Base-by-base conservation (phyloP, 192 early-diverging fungal genomes). In the Geosiphon pyriformis region DNA sequence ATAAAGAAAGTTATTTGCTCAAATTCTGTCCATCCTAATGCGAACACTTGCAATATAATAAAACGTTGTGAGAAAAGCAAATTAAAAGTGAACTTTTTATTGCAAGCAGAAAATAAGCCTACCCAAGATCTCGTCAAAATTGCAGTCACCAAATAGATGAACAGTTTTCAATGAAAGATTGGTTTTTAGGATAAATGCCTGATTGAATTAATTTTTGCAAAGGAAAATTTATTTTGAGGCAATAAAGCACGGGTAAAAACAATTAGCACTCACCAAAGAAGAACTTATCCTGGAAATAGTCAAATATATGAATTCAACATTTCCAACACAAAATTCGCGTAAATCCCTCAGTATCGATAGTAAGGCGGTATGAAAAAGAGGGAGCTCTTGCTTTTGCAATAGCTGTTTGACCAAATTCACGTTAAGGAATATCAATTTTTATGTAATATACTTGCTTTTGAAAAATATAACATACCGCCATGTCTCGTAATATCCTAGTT, bases 91-190 rank as follows among this genome's bases (percentile, higher is more conserved):
- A 6, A 34, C 23, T 12, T 42, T 18, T 18, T 20, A 17, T 23
- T 20, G 33, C 11, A 30, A 26, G 1, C 15, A n/a, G 4, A 1
- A 4, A 15, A 4, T 49, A 61, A 61, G 3, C 61, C 12, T 64
- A 64, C 61, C 61, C 4, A 64, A n/a, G n/a, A 64, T 18, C 49
- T 64, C 61, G 50, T 64, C 61, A 48, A 34, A 64, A 49, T 64
- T 30, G 15, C 37, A 42, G 4, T 46, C 50, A 17, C 61, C 61
- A 64, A 64, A 64, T n/a, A 64, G 12, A 20, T 49, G 30, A 42
- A 22, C 7, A 53, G 51, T 26, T 22, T 51, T 51, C n/a, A 26
- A 27, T 27, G 25, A n/a, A 27, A 64, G 25, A 27, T 64, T 64
- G 50, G 29, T 50, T 12, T 29, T 8, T 12, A 64, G 31, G 17